Evolutionary conservation across 2,329 filamentous ascomycete genomes (phyloP).

Genomic region (Fusarium xyrophilum): DNA sequence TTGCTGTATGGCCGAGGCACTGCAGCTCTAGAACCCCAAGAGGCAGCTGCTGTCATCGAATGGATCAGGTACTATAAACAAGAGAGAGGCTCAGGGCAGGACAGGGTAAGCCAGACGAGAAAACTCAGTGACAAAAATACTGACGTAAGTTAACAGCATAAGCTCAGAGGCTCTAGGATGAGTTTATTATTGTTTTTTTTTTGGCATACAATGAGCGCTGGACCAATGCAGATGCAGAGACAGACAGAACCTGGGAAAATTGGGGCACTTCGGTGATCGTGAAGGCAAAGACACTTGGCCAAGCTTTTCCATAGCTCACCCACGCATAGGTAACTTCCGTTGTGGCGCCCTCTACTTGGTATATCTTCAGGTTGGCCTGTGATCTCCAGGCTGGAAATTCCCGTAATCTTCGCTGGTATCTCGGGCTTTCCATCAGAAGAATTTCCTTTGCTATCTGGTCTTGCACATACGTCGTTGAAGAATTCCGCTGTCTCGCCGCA

Average conservation of each 20-base stretch:
- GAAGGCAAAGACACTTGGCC: constrained; percentile 11
- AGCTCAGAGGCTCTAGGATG: not conserved
- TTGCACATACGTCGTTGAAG: not conserved
- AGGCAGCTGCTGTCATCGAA: constrained; percentile 12
- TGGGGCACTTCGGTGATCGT: constrained; percentile 18
- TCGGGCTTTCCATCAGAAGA: not conserved
- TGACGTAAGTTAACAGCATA: not conserved
- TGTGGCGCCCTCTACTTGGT: not conserved
- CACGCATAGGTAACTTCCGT: constrained; percentile 23
- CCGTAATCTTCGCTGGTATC: not conserved
- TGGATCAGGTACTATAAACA: constrained; percentile 1
- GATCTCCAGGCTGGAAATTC: not conserved
- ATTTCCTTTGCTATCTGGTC: not conserved
- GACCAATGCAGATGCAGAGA: not conserved
- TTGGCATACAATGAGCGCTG: not conserved
- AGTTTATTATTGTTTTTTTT: not conserved
- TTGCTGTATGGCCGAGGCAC: not conserved
- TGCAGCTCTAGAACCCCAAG: constrained; percentile 19
- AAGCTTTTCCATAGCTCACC: constrained; percentile 9
- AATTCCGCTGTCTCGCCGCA: not conserved
- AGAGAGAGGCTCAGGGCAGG: constrained; percentile 14
- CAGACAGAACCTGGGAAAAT: constrained; percentile 4
- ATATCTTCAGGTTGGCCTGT: not conserved
- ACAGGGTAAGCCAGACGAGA: not conserved
- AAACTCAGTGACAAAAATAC: not conserved